Base-by-base conservation (phyloP, 345 rosid species). In the Acer yangbiense region DNA sequence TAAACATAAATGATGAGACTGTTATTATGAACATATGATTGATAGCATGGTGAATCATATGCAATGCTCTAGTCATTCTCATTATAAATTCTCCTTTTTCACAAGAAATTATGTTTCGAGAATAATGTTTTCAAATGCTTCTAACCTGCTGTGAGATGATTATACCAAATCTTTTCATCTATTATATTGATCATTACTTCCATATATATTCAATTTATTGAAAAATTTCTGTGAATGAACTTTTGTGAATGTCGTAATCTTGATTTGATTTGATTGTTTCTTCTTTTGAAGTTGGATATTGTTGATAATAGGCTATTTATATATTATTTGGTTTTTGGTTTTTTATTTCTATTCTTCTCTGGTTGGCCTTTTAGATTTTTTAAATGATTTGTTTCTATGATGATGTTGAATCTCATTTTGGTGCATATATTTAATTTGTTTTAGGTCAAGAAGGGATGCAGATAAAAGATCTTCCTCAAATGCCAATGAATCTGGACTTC, bases 401-500 rank as follows among this genome's bases (percentile, higher is more conserved):
- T 61, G 1, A 69, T 52, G 48, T 71, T 70, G 29, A 46, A 20
- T 50, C 62, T 71, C 74, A 68, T 68, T 16, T 62, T 20, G 5
- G 18, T 79, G n/a, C 50, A 23, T 17, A 32, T 72, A 14, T 17
- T 29, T 69, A 9, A 18, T 52, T 72, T 72, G 55, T 76, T 9
- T 12, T 60, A 85, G 90, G 85, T 78, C 90, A 73, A 87, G 88
- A 78, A 85, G 78, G 80, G 85, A 82, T 77, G 78, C 66, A 11
- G 87, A 81, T 65, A 79, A 76, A 76, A 83, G 73, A 78, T 68
- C 73, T 41, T 81, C 78, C 72, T 83, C 86, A 48, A 75, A 52
- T 77, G 88, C 79, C 12, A 81, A 82, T 35, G 94, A 80, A 81
- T 79, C 78, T 71, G 81, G 86, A 78, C 79, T 83, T 74, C 80